Evolutionary conservation across 2,329 filamentous ascomycete species (phyloP).

Genomic region (Pyrenochaeta sp.): DNA sequence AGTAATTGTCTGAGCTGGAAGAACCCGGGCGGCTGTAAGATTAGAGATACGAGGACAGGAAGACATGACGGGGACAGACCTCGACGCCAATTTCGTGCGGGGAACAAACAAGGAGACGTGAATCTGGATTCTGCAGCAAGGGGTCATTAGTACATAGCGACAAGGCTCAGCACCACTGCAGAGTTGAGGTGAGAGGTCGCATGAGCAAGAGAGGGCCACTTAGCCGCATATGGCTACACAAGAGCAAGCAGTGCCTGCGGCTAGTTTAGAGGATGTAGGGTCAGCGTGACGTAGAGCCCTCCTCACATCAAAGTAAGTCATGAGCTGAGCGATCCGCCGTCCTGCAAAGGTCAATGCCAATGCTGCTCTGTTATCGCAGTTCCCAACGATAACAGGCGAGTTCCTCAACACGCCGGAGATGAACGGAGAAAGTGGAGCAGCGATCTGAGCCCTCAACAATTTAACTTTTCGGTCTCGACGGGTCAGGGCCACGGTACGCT

Average conservation of each 20-base stretch:
- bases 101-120: no score
- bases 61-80: no score
- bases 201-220: conserved; percentile 1
- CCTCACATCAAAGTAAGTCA: not conserved
- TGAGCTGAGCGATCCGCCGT: no score
- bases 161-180: not conserved
- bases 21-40: no score
- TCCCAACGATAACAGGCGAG: not conserved
- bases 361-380: conserved; percentile 2
- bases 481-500: conserved; percentile 6
- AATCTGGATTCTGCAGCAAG: no score
- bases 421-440: conserved; percentile 7
- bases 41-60: no score
- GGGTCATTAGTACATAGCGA: not conserved
- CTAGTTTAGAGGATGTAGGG: not conserved
- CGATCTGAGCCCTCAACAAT: conserved; percentile 1
- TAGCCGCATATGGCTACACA: not conserved
- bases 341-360: no score
- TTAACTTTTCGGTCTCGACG: not conserved
- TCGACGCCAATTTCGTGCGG: no score
- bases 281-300: not conserved
- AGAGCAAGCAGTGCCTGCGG: conserved; percentile 2
- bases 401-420: conserved; percentile 9
- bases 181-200: not conserved
- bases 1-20: no score